Base-by-base conservation (phyloP, 108 stramenopile species). In the Aureococcus anophagefferens region DNA sequence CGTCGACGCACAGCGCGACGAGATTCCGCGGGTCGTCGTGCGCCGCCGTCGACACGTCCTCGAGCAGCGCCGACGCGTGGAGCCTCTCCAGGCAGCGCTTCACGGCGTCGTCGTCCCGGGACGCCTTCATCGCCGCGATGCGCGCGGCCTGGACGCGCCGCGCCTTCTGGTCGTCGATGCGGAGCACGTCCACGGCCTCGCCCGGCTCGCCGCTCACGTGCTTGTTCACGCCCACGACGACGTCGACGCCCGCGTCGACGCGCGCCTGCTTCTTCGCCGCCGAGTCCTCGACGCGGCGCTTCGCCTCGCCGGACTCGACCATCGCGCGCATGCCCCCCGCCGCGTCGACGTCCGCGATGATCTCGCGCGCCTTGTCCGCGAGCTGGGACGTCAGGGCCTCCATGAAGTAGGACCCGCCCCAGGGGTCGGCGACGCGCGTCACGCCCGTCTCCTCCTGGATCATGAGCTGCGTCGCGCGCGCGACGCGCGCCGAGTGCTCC, bases 381-480 rank as follows among this genome's bases (percentile, higher is more conserved):
- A 98, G 72, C 68, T 97, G 94, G 63, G 92, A 86, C 0, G 98
- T 98, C 14, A 98, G 83, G 64, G 83, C 83, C 78, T 98, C 98
- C 94, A 98, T 98, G 90, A 95, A 91, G 86, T 96, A 95, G 0
- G 86, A 87, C n/a, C 92, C 92, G 29, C 90, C 95, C 89, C 89
- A 96, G 0, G 95, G 95, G 74, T 96, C 93, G 18, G 89, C 92
- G n/a, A 90, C 90, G 45, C 81, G 76, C 68, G 88, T 85, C 37
- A 96, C 86, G 29, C 91, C 93, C 0, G 95, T 91, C 74, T 98
- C 98, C 80, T 98, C 96, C 84, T 98, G 97, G 13, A 98, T 74
- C 72, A 98, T 91, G 45, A 98, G 80, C 75, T 98, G 98, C 14
- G 98, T 98, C 76, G 95, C 97, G 0, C 98, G 81, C 34, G 98